These are phyloP conservation scores for Crithidia bombi DNA, from an alignment of 208 protist genomes.

Conservation along the genomic window DNA sequence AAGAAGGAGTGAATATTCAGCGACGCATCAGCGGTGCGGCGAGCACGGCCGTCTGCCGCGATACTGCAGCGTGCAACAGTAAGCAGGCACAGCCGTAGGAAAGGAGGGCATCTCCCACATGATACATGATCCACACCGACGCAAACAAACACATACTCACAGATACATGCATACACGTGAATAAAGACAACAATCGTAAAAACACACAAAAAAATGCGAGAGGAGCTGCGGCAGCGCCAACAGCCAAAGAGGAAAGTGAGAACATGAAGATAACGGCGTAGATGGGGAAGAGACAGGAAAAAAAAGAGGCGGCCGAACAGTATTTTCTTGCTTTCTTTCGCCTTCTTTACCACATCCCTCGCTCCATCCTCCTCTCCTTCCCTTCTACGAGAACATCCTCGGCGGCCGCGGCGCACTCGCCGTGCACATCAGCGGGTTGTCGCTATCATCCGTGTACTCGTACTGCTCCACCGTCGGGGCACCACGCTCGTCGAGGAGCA, in stretches of 20 bases:
- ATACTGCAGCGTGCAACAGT: too few relatives aligned
- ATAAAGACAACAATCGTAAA: neutral
- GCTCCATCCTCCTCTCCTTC: too few relatives aligned
- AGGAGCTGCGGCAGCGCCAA: too few relatives aligned
- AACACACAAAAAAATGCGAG: neutral
- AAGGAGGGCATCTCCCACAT: neutral
- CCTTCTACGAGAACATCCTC: constrained; percentile 35
- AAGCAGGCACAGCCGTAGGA: neutral
- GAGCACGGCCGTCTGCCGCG: too few relatives aligned
- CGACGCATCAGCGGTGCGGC: too few relatives aligned
- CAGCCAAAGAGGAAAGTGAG: neutral
- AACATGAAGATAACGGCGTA: neutral
- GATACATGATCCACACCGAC: too few relatives aligned
- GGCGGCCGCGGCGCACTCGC: constrained; percentile 18
- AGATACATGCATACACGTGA: neutral
- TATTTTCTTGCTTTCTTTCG: neutral
- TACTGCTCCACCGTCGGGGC: constrained; percentile 73
- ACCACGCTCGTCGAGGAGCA: constrained; percentile 61
- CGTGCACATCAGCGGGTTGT: constrained; percentile 19
- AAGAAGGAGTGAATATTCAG: too few relatives aligned
- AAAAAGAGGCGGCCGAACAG: neutral
- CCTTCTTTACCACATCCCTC: too few relatives aligned
- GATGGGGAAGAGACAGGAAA: neutral
- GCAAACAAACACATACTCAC: constrained; percentile 14
- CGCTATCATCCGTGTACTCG: constrained; percentile 30